Percentiles rank a stretch among this genome's conserved stretches.
These are phyloP conservation scores for Pulveroboletus sp. DNA, from an alignment of 768 basidiomycete genomes.

Conservation along the genomic window DNA sequence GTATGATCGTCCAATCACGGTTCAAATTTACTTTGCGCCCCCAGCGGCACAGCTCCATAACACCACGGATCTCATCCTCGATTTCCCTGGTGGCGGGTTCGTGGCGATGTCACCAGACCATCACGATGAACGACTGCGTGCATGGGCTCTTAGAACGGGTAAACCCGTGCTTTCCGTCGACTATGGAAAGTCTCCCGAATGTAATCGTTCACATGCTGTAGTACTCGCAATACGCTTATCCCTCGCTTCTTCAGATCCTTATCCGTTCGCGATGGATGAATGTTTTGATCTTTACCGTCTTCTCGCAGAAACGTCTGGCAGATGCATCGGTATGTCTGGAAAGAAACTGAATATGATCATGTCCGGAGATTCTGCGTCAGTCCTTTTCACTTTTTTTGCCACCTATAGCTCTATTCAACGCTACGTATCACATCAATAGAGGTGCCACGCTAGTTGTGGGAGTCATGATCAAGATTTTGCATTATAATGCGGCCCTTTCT, in stretches of 20 bases:
- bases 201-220: conserved; percentile 40
- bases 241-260: conserved; percentile 73
- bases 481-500: conserved; percentile 42
- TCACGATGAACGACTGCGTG: conserved; percentile 88
- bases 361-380: conserved; percentile 97
- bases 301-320: conserved; percentile 75
- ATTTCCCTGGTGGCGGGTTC: conserved; percentile 95
- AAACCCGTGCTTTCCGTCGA: conserved; percentile 83
- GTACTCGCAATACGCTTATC: conserved; percentile 2
- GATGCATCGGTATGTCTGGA: conserved; percentile 86
- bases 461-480: conserved; percentile 81
- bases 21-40: conserved; percentile 77
- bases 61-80: conserved; percentile 79
- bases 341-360: conserved; percentile 71
- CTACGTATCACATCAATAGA: conserved; percentile 43
- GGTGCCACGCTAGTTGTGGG: conserved; percentile 86
- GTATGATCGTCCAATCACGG: conserved; percentile 79
- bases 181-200: conserved; percentile 96
- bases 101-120: conserved; percentile 95
- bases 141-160: conserved; percentile 78
- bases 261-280: conserved; percentile 94
- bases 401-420: conserved; percentile 2
- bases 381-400: conserved; percentile 14
- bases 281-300: conserved; percentile 86
- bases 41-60: conserved; percentile 58